Base-by-base conservation (phyloP, 2,329 filamentous ascomycete species). In the Microascus cirrosus region DNA sequence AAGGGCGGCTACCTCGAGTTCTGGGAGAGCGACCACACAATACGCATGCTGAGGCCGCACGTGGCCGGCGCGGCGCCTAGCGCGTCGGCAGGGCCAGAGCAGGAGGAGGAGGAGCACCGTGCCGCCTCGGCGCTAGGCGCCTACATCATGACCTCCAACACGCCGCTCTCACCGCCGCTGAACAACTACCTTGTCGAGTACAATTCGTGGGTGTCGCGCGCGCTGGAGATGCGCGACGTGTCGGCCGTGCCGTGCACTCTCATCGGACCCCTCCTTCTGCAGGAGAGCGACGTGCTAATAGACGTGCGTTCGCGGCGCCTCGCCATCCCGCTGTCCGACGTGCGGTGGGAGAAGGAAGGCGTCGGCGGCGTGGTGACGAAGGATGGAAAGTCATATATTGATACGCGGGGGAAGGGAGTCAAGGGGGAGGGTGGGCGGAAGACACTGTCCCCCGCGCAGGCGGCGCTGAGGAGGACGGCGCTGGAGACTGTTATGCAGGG, bases 21-120 rank as follows among this genome's bases (percentile, higher is more conserved):
- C 18, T 96, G 92, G 92, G 92, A 96, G 62, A 87, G 87, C 5
- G 92, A 96, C 71, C 84, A 91, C 67, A 81, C 86, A 13, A 83
- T 96, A 62, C 87, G 92, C 63, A 92, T 91, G 69, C 77, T 97
- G 32, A 78, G 90, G 55, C 89, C 90, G 2, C 89, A 94, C 67
- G 63, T 67, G 10, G 28, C 57, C 18, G 52, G 51, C 8, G n/a
- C 59, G 39, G 59, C 55, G 65, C 65, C 73, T 34, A 55, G 32
- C 28, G 25, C 42, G 58, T 56, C 61, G 28, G 22, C 59, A 59
- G 45, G 59, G 62, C 62, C 62, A 4, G 68, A 67, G 53, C 69
- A 71, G 22, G 70, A 74, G 32, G 71, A 71, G 22, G 78, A 83
- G 20, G 78, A 83, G 45, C 81, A 84, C 54, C 83, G 89, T 59